Evolutionary conservation across 208 protist genomes (phyloP).

Genomic region (Trypanosoma theileri): DNA sequence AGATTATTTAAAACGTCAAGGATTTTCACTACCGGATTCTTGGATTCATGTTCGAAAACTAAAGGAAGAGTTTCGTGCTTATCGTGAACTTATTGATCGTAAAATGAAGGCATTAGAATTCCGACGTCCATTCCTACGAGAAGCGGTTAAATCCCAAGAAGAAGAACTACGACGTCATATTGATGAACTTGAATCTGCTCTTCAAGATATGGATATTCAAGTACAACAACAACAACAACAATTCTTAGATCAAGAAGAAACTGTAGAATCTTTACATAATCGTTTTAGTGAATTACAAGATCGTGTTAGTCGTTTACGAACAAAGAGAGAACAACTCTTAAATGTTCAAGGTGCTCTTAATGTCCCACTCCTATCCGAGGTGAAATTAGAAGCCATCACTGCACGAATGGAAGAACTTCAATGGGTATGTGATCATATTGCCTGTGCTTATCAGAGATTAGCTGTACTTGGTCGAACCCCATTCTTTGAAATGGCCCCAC

Average conservation of each 20-base stretch:
- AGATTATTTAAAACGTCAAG: conserved; percentile 83
- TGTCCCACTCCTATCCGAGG: conserved; percentile 35
- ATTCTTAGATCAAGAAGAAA: conserved; percentile 8
- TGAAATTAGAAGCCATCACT: conserved; percentile 63
- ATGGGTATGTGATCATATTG: conserved; percentile 89
- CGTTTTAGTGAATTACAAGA: conserved; percentile 78
- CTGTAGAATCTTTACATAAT: conserved; percentile 53
- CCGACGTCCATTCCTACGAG: conserved; percentile 62
- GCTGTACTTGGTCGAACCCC: conserved; percentile 83
- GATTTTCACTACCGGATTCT: conserved; percentile 88
- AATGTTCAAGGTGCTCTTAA: conserved; percentile 82
- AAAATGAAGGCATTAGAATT: conserved; percentile 89
- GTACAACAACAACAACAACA: conserved; percentile 15
- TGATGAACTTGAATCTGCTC: conserved; percentile 43
- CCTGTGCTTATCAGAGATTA: conserved; percentile 72
- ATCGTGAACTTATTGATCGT: conserved; percentile 91
- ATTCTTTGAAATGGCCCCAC: conserved; percentile 94
- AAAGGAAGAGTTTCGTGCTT: conserved; percentile 91
- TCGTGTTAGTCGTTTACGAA: conserved; percentile 39
- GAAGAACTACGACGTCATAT: conserved; percentile 63
- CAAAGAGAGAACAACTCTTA: conserved; percentile 78
- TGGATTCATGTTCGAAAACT: conserved; percentile 92
- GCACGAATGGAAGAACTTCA: conserved; percentile 90
- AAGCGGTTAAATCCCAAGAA: conserved; percentile 54
- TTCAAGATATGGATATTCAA: conserved; percentile 42